A percentile compares a stretch with the other conserved stretches of the same genome.
phyloP scores from a whole-genome alignment of 306 rosid genomes.

The Morella rubra region DNA sequence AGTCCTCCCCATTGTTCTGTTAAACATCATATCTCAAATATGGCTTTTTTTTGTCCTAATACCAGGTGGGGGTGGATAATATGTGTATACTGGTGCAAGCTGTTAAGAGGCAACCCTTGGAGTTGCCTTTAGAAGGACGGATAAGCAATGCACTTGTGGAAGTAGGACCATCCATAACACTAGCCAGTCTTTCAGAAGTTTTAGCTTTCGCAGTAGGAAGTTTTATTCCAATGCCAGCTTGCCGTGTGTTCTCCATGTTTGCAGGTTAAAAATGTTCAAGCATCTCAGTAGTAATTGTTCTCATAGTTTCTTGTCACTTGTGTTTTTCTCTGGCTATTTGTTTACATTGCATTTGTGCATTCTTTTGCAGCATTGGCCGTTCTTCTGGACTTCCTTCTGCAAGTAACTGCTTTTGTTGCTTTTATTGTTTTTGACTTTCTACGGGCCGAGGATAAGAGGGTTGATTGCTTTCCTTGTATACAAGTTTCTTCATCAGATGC shows the following conservation, averaged over 20 bases:
- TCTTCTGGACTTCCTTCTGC: conserved; percentile 91
- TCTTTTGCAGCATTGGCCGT: conserved; percentile 88
- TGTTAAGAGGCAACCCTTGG: conserved; percentile 82
- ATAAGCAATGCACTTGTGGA: conserved; percentile 96
- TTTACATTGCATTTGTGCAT: conserved; percentile 33
- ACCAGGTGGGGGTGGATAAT: conserved; percentile 96
- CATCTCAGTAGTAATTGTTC: conserved; percentile 10
- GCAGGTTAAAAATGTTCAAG: conserved; percentile 56
- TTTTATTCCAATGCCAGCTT: conserved; percentile 98
- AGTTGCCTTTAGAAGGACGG: conserved; percentile 82
- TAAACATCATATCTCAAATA: background rate
- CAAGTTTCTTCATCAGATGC: conserved; percentile 53
- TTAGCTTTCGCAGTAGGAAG: conserved; percentile 97
- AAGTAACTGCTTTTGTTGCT: conserved; percentile 96
- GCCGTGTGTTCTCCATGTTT: conserved; percentile 99
- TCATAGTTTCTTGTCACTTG: conserved; percentile 16
- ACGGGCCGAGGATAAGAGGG: conserved; percentile 82
- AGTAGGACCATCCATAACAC: conserved; percentile 98
- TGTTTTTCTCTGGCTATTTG: conserved; percentile 18
- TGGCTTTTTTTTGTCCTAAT: background rate
- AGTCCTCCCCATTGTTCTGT: background rate
- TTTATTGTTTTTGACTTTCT: conserved; percentile 78
- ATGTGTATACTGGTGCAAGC: conserved; percentile 98
- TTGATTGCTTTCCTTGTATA: conserved; percentile 93
- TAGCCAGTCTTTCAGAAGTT: conserved; percentile 95